A percentile compares a stretch with the other conserved stretches of the same genome.
phyloP scores from a whole-genome alignment of 495 filamentous ascomycete species.

The Thermothielavioides terrestris region DNA sequence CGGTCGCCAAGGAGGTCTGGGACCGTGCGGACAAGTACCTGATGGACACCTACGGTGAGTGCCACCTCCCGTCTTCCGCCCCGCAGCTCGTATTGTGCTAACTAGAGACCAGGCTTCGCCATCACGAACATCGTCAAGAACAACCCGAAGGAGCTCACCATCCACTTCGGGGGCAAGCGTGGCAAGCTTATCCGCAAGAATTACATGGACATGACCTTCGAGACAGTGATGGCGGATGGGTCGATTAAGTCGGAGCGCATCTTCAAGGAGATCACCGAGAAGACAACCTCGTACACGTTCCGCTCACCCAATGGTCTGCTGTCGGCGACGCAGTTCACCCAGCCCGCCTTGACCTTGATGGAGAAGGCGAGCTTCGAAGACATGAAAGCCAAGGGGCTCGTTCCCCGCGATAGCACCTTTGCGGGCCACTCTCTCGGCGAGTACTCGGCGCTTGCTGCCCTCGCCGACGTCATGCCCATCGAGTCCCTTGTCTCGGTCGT shows the following conservation, averaged over 20 bases:
- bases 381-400: constrained; percentile 93
- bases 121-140: constrained; percentile 99
- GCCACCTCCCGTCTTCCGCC: background rate
- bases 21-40: constrained; percentile 96
- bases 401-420: constrained; percentile 92
- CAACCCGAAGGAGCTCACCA: constrained; percentile 97
- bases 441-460: constrained; percentile 91
- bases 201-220: constrained; percentile 99
- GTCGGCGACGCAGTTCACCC: constrained; percentile 97
- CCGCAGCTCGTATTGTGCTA: constrained; percentile 22
- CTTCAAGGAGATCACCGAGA: constrained; percentile 93
- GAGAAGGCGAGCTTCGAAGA: constrained; percentile 99
- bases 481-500: constrained; percentile 96
- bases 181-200: constrained; percentile 96
- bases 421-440: constrained; percentile 97
- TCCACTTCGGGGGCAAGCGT: constrained; percentile 93
- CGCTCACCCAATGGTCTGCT: constrained; percentile 90
- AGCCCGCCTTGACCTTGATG: constrained; percentile 95
- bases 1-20: constrained; percentile 95
- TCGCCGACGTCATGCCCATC: constrained; percentile 98
- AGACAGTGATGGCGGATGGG: constrained; percentile 85
- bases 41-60: constrained; percentile 92
- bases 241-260: constrained; percentile 96
- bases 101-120: constrained; percentile 60
- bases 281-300: constrained; percentile 91